Evolutionary conservation across 2,329 filamentous ascomycete genomes (phyloP).

Genomic region (Aureobasidium sp.): DNA sequence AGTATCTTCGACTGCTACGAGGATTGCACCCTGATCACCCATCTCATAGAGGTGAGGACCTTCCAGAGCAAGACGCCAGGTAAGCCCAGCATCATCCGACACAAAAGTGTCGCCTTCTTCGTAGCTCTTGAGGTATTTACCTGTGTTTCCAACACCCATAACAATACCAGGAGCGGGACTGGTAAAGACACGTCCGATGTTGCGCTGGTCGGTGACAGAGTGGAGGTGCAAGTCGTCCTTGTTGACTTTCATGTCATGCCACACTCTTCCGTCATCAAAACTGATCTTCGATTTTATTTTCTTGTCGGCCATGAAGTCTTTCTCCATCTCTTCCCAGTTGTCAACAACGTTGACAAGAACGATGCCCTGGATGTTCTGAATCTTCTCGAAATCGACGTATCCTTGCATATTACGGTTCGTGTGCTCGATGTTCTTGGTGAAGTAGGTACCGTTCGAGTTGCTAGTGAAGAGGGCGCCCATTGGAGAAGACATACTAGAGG

Average conservation of each 20-base stretch:
- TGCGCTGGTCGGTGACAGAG: conserved; percentile 78
- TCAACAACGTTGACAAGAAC: conserved; percentile 84
- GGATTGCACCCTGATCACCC: conserved; percentile 82
- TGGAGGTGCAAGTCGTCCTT: conserved; percentile 70
- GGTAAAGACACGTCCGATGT: conserved; percentile 81
- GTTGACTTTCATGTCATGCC: conserved; percentile 60
- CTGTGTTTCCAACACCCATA: conserved; percentile 90
- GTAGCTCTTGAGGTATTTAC: conserved; percentile 64
- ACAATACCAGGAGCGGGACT: conserved; percentile 88
- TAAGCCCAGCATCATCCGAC: conserved; percentile 83
- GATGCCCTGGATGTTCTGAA: conserved; percentile 84
- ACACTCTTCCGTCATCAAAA: conserved; percentile 90
- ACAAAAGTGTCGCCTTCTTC: conserved; percentile 73
- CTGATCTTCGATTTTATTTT: conserved; percentile 76
- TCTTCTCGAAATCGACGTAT: conserved; percentile 90
- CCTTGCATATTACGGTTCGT: conserved; percentile 75
- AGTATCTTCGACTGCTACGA: conserved; percentile 72
- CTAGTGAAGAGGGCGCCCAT: conserved; percentile 91
- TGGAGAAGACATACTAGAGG: conserved; percentile 53
- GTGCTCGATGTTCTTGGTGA: conserved; percentile 83
- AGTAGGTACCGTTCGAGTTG: conserved; percentile 96
- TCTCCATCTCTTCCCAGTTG: conserved; percentile 70
- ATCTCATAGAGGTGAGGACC: conserved; percentile 95
- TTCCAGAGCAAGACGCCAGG: conserved; percentile 68
- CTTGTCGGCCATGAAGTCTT: conserved; percentile 47